These are phyloP conservation scores for Nakazawaea molendinolei DNA, from an alignment of 805 yeast genomes.

Conservation along the genomic window DNA sequence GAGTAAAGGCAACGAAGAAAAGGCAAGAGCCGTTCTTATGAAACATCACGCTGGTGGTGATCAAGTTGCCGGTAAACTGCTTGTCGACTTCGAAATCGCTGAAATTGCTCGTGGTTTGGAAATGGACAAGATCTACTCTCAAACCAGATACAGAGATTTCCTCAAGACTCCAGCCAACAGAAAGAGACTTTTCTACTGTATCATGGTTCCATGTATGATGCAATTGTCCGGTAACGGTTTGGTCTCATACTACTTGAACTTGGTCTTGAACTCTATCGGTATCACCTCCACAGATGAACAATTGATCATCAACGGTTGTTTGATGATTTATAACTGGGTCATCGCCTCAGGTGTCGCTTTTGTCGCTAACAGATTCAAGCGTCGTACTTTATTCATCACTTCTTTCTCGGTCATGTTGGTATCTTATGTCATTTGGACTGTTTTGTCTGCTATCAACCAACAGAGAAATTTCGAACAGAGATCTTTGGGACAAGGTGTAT, in stretches of 20 bases:
- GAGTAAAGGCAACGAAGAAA: constrained; percentile 29
- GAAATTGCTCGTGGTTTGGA: constrained; percentile 35
- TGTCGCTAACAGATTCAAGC: constrained; percentile 24
- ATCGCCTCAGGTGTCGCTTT: constrained; percentile 24
- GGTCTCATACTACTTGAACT: constrained; percentile 42
- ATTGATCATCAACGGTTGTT: constrained; percentile 42
- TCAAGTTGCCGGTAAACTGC: constrained; percentile 17
- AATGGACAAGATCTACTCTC: constrained; percentile 29
- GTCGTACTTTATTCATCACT: constrained; percentile 30
- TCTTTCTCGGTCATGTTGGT: constrained; percentile 30
- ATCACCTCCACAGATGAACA: constrained; percentile 37
- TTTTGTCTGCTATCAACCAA: constrained; percentile 39
- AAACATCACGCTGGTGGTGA: constrained; percentile 34
- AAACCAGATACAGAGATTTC: constrained; percentile 32
- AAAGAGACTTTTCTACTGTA: constrained; percentile 32
- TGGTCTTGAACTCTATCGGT: constrained; percentile 46
- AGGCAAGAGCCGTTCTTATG: constrained; percentile 32
- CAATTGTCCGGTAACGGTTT: constrained; percentile 47
- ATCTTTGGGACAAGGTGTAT: constrained; percentile 36
- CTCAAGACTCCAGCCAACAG: constrained; percentile 31
- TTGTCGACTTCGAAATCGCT: constrained; percentile 31
- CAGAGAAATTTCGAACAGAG: constrained; percentile 32
- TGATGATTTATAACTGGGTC: constrained; percentile 39
- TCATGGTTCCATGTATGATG: constrained; percentile 29
- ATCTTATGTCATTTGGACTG: constrained; percentile 36